phyloP scores from a whole-genome alignment of 2,329 filamentous ascomycete species.

The Botryotinia calthae region DNA sequence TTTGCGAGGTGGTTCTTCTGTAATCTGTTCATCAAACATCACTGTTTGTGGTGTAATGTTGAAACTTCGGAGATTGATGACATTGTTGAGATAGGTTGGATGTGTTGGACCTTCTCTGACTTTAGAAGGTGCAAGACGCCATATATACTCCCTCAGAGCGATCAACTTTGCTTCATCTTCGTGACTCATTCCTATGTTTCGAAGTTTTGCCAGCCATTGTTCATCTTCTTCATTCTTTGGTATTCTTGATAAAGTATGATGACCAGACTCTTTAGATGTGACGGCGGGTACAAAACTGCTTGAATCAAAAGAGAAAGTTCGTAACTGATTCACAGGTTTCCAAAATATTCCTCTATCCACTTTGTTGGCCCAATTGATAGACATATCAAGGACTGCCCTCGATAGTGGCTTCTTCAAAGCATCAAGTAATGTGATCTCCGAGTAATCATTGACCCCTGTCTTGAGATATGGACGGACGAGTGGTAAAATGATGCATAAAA shows the following conservation, averaged over 20 bases:
- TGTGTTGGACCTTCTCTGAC: slow-evolving; percentile 26
- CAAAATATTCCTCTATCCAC: slow-evolving; percentile 82
- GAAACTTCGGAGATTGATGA: slow-evolving; percentile 72
- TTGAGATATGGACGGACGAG: slow-evolving; percentile 81
- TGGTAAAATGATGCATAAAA: slow-evolving; percentile 78
- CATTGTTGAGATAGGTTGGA: slow-evolving; percentile 57
- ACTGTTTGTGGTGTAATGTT: slow-evolving; percentile 83
- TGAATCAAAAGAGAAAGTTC: slow-evolving; percentile 64
- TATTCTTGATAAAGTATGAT: slow-evolving; percentile 59
- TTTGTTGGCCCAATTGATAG: slow-evolving; percentile 80
- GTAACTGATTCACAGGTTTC: slow-evolving; percentile 70
- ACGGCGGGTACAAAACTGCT: slow-evolving; percentile 53
- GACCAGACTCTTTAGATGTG: slow-evolving; percentile 54
- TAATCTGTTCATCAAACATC: slow-evolving; percentile 76
- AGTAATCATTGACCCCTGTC: slow-evolving; percentile 64
- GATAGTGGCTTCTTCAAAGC: slow-evolving; percentile 79
- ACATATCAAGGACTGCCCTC: slow-evolving; percentile 78
- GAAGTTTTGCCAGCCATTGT: slow-evolving; percentile 81
- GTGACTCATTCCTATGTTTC: slow-evolving; percentile 74
- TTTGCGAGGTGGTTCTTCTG: slow-evolving; percentile 44
- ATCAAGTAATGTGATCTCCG: slow-evolving; percentile 74
- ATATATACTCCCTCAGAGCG: slow-evolving; percentile 85
- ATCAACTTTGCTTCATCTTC: slow-evolving; percentile 92
- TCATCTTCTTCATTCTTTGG: slow-evolving; percentile 89
- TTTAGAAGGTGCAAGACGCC: slow-evolving; percentile 75